These are phyloP conservation scores for Blakeslea trispora DNA, from an alignment of 371 early-diverging fungal species.

Conservation along the genomic window DNA sequence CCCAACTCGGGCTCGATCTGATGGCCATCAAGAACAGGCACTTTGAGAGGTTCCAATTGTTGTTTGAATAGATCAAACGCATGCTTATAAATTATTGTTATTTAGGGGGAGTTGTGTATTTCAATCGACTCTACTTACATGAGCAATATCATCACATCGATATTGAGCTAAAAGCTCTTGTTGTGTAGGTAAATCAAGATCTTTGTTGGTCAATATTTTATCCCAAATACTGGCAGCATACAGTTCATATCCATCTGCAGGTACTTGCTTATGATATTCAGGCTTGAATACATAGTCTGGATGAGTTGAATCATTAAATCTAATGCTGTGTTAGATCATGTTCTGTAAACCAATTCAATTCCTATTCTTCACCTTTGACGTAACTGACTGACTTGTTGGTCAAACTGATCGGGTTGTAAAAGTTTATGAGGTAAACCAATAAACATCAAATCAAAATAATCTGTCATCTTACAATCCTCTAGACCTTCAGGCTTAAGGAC, in stretches of 20 bases:
- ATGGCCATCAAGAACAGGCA: constrained; percentile 72
- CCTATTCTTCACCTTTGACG: constrained; percentile 56
- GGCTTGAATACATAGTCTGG: constrained; percentile 84
- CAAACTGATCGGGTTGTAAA: constrained; percentile 83
- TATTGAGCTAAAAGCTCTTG: constrained; percentile 96
- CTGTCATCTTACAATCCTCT: constrained; percentile 75
- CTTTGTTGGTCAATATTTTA: constrained; percentile 90
- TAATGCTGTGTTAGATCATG: constrained; percentile 8
- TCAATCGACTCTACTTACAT: constrained; percentile 29
- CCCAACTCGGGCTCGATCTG: constrained; percentile 79
- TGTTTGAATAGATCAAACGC: constrained; percentile 72
- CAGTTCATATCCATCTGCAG: constrained; percentile 91
- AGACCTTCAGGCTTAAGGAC: constrained; percentile 85
- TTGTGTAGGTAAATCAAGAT: constrained; percentile 96
- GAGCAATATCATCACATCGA: constrained; percentile 96
- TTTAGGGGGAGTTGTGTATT: neutral
- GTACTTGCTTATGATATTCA: constrained; percentile 89
- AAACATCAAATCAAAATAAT: constrained; percentile 94
- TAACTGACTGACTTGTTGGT: constrained; percentile 67
- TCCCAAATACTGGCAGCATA: constrained; percentile 94
- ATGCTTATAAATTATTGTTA: constrained; percentile 31
- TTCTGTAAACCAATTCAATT: neutral
- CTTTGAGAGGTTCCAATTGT: constrained; percentile 61
- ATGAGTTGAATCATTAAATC: constrained; percentile 72
- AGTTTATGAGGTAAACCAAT: constrained; percentile 93